A percentile compares a stretch with the other conserved stretches of the same genome.
Evolutionary conservation across 2,329 filamentous ascomycete species (phyloP).

Genomic region (Sporothrix brunneoviolacea): DNA sequence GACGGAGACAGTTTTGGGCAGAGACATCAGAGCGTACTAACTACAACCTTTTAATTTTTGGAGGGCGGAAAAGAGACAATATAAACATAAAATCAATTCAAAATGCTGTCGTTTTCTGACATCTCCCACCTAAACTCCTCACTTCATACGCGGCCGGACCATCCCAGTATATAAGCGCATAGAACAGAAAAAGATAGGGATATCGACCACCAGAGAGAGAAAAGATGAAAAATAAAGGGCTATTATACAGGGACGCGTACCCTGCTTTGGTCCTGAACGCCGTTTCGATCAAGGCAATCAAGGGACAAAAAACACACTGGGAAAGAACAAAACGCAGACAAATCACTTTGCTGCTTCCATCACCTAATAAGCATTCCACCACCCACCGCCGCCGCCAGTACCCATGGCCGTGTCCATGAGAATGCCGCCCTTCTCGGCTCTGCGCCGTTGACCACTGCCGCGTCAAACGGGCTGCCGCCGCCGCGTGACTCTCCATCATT

Average conservation of each 20-base stretch:
- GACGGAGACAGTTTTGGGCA: no score
- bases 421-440: not conserved
- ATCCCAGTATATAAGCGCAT: not conserved
- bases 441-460: conserved; percentile 1
- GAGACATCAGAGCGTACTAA: no score
- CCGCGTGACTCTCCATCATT: no score
- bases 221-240: not conserved
- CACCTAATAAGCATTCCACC: not conserved
- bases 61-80: no score
- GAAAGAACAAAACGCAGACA: no score
- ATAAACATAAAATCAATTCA: no score
- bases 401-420: conserved; percentile 1
- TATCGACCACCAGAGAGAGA: not conserved
- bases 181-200: not conserved
- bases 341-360: no score
- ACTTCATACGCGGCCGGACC: no score
- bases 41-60: no score
- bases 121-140: not conserved
- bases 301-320: not conserved
- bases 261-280: no score
- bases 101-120: not conserved
- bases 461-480: conserved; percentile 25
- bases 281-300: no score
- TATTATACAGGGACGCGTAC: no score
- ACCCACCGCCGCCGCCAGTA: not conserved